A percentile compares a stretch with the other conserved stretches of the same genome.
Conservation (phyloP, 352 stramenopile species). For the Phytopythium oedochilum region DNA sequence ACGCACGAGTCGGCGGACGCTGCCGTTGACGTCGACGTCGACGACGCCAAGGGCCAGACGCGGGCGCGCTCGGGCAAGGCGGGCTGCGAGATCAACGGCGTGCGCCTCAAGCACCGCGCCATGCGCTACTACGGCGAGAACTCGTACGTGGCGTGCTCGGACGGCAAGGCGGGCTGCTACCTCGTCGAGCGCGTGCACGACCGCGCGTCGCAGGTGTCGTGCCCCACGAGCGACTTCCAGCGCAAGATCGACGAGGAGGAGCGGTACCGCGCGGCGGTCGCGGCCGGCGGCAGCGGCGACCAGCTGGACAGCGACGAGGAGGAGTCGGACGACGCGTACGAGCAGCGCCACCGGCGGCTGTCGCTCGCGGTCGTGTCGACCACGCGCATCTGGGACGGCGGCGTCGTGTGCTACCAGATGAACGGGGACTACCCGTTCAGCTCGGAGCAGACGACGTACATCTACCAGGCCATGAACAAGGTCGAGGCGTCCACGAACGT, state of each 20-base stretch:
- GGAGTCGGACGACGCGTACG: slow-evolving; percentile 11
- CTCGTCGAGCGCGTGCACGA: slow-evolving; percentile 55
- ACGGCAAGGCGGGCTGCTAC: slow-evolving; percentile 57
- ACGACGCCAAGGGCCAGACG: slow-evolving; percentile 32
- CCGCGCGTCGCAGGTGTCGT: slow-evolving; percentile 56
- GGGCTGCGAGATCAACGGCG: slow-evolving; percentile 51
- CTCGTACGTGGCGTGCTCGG: slow-evolving; percentile 68
- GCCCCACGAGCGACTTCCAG: slow-evolving; percentile 33
- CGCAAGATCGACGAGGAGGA: slow-evolving; percentile 31
- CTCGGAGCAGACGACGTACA: slow-evolving; percentile 42
- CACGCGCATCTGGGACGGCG: slow-evolving; percentile 54
- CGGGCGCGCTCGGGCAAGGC: slow-evolving; percentile 7
- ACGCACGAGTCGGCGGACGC: slow-evolving; percentile 23
- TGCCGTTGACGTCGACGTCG: slow-evolving; percentile 26
- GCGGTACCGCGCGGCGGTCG: slow-evolving; percentile 15
- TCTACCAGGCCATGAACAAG: slow-evolving; percentile 61
- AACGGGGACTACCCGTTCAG: slow-evolving; percentile 67
- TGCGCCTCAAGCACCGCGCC: slow-evolving; percentile 49
- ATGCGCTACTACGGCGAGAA: slow-evolving; percentile 72
- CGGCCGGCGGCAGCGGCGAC: neutral
- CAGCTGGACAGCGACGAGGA: slow-evolving; percentile 13
- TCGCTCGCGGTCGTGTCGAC: slow-evolving; percentile 63
- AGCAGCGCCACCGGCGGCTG: slow-evolving; percentile 33
- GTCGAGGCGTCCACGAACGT: slow-evolving; percentile 68
- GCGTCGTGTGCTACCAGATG: slow-evolving; percentile 72